phyloP scores from a whole-genome alignment of 176 grass and related monocot genomes.

The Raddia guianensis region DNA sequence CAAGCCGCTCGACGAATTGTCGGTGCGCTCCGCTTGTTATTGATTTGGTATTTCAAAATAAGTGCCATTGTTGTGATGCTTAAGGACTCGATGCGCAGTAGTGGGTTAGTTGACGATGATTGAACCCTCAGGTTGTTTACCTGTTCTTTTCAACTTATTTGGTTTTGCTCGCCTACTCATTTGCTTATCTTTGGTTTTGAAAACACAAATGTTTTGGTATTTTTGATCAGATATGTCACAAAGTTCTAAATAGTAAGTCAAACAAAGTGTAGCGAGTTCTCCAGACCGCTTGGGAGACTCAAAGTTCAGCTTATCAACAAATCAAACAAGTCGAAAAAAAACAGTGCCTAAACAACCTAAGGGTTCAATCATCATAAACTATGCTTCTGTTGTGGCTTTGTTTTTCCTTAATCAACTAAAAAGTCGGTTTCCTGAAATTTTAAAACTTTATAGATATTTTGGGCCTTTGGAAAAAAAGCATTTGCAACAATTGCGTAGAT shows the following conservation, averaged over 20 bases:
- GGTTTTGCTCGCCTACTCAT: too few species aligned
- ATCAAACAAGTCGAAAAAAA: too few species aligned
- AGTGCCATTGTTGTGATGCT: neutral
- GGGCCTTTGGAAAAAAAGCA: neutral
- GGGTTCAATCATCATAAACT: too few species aligned
- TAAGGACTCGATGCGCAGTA: neutral
- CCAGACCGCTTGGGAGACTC: too few species aligned
- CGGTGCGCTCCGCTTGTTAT: slow-evolving; percentile 31
- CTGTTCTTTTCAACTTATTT: too few species aligned
- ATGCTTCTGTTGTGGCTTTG: neutral
- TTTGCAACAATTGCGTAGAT: neutral
- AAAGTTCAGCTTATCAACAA: too few species aligned
- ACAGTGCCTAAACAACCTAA: too few species aligned
- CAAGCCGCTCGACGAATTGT: slow-evolving; percentile 89
- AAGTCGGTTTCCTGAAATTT: neutral
- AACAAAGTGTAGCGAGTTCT: too few species aligned
- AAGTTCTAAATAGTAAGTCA: too few species aligned
- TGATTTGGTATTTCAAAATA: neutral
- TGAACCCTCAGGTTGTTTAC: neutral
- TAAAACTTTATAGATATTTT: neutral
- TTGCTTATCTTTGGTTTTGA: too few species aligned
- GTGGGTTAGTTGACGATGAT: neutral
- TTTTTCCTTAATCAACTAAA: neutral
- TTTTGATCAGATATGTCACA: too few species aligned
- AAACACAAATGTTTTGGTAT: too few species aligned